Conservation (phyloP, 108 stramenopile genomes). For the Mayamaea pseudoterrestris region DNA sequence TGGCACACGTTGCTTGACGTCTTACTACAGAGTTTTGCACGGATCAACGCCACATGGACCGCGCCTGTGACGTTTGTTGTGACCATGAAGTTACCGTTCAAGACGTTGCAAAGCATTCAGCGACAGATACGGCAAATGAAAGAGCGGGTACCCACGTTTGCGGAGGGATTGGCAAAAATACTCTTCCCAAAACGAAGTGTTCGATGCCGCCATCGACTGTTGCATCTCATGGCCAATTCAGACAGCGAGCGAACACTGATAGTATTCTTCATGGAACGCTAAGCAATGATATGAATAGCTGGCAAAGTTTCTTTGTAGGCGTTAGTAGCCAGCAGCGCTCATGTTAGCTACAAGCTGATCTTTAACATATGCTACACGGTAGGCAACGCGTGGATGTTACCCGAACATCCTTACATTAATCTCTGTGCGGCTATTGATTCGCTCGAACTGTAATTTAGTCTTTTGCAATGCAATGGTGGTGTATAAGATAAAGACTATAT, state of each 20-base stretch:
- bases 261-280: constrained; percentile 18
- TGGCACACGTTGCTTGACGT: constrained; percentile 12
- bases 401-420: no score
- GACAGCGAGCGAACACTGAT: constrained; percentile 30
- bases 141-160: constrained; percentile 10
- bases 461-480: no score
- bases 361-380: no score
- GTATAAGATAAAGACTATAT: no score
- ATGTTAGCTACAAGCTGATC: no score
- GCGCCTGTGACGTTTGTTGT: constrained; percentile 23
- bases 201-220: constrained; percentile 15
- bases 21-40: no score
- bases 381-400: no score
- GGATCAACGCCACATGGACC: neutral
- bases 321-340: no score
- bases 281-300: no score
- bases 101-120: constrained; percentile 24
- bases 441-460: no score
- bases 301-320: no score
- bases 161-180: constrained; percentile 13
- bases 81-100: constrained; percentile 40
- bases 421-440: no score
- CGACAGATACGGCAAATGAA: constrained; percentile 11
- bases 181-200: constrained; percentile 1
- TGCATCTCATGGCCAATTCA: constrained; percentile 47